Conservation (phyloP, 495 filamentous ascomycete genomes). For the Hyaloscypha finlandica region DNA sequence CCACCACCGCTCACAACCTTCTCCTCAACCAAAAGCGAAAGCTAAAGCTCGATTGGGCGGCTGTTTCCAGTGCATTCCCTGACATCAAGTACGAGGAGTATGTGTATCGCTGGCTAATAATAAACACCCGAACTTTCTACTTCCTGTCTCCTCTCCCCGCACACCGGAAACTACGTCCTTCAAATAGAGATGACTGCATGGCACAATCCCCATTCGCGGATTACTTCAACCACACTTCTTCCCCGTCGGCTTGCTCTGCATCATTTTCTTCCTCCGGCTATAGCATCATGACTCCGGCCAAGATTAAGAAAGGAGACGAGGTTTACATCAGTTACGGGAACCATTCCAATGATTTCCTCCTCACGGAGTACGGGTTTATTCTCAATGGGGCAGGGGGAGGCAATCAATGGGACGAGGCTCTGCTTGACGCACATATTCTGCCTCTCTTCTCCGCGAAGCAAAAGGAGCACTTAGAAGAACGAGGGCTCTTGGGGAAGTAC, state of each 20-base stretch:
- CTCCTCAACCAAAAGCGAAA: constrained; percentile 63
- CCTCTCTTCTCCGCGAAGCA: constrained; percentile 42
- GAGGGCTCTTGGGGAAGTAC: constrained; percentile 50
- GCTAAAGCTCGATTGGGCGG: constrained; percentile 61
- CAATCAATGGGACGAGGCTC: constrained; percentile 55
- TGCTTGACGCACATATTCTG: constrained; percentile 59
- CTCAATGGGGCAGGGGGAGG: constrained; percentile 38
- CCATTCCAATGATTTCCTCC: constrained; percentile 69
- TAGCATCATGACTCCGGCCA: constrained; percentile 13
- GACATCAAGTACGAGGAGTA: constrained; percentile 55
- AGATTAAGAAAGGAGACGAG: constrained; percentile 55
- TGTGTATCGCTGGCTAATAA: constrained; percentile 66
- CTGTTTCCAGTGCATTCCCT: constrained; percentile 54
- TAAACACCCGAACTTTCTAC: constrained; percentile 71
- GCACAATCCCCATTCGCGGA: constrained; percentile 70
- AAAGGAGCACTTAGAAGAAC: constrained; percentile 45
- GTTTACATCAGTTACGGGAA: constrained; percentile 67
- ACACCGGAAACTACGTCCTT: constrained; percentile 11
- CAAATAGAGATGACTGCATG: constrained; percentile 52
- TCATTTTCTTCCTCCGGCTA: constrained; percentile 22
- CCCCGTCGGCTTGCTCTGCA: constrained; percentile 31
- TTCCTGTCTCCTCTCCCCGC: constrained; percentile 29
- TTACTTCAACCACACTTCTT: constrained; percentile 69
- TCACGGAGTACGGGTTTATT: constrained; percentile 70
- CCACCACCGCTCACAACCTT: constrained; percentile 46